Conservation (phyloP, 176 grass and related monocot species). For the Ananas comosus region DNA sequence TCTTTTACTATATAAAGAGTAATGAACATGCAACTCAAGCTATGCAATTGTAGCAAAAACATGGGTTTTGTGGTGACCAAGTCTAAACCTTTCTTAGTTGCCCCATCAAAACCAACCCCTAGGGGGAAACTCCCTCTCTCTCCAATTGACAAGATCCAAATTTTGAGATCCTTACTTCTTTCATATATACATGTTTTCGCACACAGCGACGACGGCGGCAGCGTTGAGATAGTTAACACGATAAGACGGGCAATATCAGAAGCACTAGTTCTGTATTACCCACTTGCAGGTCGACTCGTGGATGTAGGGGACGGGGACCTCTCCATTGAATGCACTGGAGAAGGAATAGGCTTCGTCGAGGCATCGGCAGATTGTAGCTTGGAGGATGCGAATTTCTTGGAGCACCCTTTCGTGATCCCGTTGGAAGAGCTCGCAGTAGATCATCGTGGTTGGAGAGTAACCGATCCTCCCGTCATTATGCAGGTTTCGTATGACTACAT, state of each 20-base stretch:
- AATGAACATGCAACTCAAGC: too few species aligned
- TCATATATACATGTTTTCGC: slow-evolving; percentile 60
- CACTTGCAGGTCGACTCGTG: slow-evolving; percentile 58
- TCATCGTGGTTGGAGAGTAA: slow-evolving; percentile 24
- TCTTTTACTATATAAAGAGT: too few species aligned
- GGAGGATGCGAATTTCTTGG: slow-evolving; percentile 50
- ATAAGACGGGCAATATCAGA: slow-evolving; percentile 45
- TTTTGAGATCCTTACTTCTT: slow-evolving; percentile 40
- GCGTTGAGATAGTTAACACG: not conserved
- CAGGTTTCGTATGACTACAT: slow-evolving; percentile 27
- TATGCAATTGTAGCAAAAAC: too few species aligned
- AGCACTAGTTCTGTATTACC: slow-evolving; percentile 46
- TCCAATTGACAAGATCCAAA: slow-evolving; percentile 55
- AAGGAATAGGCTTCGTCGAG: slow-evolving; percentile 58
- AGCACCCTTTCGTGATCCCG: slow-evolving; percentile 42
- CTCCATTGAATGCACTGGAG: slow-evolving; percentile 41
- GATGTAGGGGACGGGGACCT: slow-evolving; percentile 22
- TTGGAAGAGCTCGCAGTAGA: slow-evolving; percentile 47
- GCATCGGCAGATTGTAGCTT: slow-evolving; percentile 42
- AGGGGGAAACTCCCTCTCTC: slow-evolving; percentile 18
- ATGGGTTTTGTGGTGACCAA: too few species aligned
- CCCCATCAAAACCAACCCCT: too few species aligned
- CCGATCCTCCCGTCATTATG: slow-evolving; percentile 51
- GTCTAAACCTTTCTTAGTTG: too few species aligned
- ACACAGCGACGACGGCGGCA: slow-evolving; percentile 14